A percentile compares a stretch with the other conserved stretches of the same genome.
Evolutionary conservation across 2,329 filamentous ascomycete genomes (phyloP).

Genomic region (Metarhizium humberi): DNA sequence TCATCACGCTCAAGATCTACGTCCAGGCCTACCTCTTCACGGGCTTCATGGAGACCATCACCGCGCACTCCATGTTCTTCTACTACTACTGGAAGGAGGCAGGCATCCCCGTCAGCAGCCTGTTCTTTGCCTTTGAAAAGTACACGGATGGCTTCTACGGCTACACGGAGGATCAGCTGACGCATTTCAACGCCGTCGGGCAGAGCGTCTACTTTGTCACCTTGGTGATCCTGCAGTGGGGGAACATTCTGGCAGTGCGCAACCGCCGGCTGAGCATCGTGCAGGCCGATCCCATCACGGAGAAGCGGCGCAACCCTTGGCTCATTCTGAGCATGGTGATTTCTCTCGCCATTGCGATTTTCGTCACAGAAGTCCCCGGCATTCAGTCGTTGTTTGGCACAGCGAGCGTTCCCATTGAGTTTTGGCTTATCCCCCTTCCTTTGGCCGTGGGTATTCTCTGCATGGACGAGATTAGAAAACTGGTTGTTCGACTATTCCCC

Average conservation of each 20-base stretch:
- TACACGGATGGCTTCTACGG: slow-evolving; percentile 40
- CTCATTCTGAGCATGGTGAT: slow-evolving; percentile 35
- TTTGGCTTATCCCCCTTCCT: slow-evolving; percentile 41
- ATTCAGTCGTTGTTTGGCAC: slow-evolving; percentile 40
- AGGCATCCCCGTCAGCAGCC: slow-evolving; percentile 34
- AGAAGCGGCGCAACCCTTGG: slow-evolving; percentile 39
- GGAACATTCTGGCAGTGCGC: slow-evolving; percentile 41
- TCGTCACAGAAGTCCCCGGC: slow-evolving; percentile 42
- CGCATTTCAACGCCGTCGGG: slow-evolving; percentile 37
- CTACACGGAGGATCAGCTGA: slow-evolving; percentile 34
- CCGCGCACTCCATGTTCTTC: slow-evolving; percentile 44
- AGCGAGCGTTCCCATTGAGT: slow-evolving; percentile 39
- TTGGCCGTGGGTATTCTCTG: slow-evolving; percentile 38
- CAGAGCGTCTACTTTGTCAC: slow-evolving; percentile 47
- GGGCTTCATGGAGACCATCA: slow-evolving; percentile 40
- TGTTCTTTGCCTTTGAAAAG: slow-evolving; percentile 40
- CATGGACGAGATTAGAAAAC: slow-evolving; percentile 44
- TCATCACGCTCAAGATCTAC: slow-evolving; percentile 43
- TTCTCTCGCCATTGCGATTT: slow-evolving; percentile 40
- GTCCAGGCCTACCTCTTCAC: slow-evolving; percentile 42
- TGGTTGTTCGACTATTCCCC: slow-evolving; percentile 36
- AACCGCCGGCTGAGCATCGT: slow-evolving; percentile 42
- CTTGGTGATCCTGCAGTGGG: slow-evolving; percentile 43
- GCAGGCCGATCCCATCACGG: slow-evolving; percentile 38
- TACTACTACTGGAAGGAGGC: slow-evolving; percentile 40